These are phyloP conservation scores for Plasmodium malariae DNA, from an alignment of 169 alveolate genomes.

Conservation along the genomic window DNA sequence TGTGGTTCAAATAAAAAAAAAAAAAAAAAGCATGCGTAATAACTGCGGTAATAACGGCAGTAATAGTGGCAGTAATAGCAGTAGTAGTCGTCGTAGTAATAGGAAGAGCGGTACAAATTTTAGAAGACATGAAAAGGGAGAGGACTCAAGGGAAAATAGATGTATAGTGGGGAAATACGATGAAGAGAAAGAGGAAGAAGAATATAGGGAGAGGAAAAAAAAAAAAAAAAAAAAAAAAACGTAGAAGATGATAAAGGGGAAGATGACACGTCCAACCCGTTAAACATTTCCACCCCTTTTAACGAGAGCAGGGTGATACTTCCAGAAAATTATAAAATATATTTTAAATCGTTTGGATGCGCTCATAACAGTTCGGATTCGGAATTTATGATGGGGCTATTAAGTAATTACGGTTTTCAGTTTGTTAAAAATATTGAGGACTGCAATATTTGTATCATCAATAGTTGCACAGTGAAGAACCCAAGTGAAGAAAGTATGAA, in stretches of 20 bases:
- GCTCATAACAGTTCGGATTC: conserved; percentile 98
- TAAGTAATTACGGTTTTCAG: conserved; percentile 94
- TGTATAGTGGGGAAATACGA: too few species aligned
- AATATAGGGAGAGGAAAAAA: neutral
- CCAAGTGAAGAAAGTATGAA: conserved; percentile 97
- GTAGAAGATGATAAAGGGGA: neutral
- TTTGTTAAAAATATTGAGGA: conserved; percentile 93
- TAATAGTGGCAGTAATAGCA: too few species aligned
- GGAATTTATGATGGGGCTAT: conserved; percentile 95
- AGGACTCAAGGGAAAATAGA: neutral
- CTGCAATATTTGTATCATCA: conserved; percentile 94
- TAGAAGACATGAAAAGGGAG: neutral
- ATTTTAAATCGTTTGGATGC: conserved; percentile 98
- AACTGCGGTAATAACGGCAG: too few species aligned
- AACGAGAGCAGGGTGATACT: conserved; percentile 27
- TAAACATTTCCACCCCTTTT: too few species aligned
- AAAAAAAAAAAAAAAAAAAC: neutral
- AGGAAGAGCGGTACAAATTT: neutral
- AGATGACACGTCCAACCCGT: neutral
- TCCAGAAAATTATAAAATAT: conserved; percentile 92
- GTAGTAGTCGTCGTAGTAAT: neutral
- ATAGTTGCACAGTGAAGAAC: conserved; percentile 98
- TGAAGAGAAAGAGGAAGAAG: neutral
- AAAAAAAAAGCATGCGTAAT: neutral
- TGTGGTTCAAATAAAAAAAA: conserved; percentile 56